These are phyloP conservation scores for Ascochyta rabiei DNA, from an alignment of 2,329 filamentous ascomycete genomes.

Conservation along the genomic window DNA sequence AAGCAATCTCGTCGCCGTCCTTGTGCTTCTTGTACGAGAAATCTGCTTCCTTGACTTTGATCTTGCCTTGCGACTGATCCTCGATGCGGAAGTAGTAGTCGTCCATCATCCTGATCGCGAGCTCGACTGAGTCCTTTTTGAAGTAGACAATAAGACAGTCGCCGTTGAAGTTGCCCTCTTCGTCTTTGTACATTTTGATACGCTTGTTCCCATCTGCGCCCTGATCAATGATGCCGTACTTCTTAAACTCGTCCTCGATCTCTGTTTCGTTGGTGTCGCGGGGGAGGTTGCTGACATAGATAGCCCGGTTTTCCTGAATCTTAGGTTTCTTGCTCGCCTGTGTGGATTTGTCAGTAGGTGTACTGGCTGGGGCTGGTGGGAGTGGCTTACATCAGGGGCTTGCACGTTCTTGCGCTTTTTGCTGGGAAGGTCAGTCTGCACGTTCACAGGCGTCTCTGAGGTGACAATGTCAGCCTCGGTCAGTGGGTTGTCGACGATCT, in stretches of 20 bases:
- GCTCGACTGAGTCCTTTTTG: conserved; percentile 88
- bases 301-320: conserved; percentile 74
- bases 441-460: conserved; percentile 9
- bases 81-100: conserved; percentile 80
- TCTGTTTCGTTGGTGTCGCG: conserved; percentile 78
- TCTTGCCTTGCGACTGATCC: conserved; percentile 55
- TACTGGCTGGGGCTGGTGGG: not conserved
- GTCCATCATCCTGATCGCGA: conserved; percentile 81
- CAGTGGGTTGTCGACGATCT: conserved; percentile 23
- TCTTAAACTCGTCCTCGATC: conserved; percentile 82
- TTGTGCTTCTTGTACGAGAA: conserved; percentile 89
- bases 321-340: conserved; percentile 39
- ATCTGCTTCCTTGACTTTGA: conserved; percentile 84
- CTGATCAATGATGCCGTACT: conserved; percentile 90
- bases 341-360: conserved; percentile 40
- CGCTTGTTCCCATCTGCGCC: conserved; percentile 86
- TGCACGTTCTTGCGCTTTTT: conserved; percentile 37
- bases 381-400: conserved; percentile 26
- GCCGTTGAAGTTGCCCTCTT: conserved; percentile 85
- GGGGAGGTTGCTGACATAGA: conserved; percentile 91
- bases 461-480: conserved; percentile 16
- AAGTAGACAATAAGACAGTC: conserved; percentile 94
- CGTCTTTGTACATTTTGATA: conserved; percentile 90
- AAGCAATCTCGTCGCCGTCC: conserved; percentile 59
- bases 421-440: conserved; percentile 9